Conservation (phyloP, 805 yeast genomes). For the Pichia cephalocereana region DNA sequence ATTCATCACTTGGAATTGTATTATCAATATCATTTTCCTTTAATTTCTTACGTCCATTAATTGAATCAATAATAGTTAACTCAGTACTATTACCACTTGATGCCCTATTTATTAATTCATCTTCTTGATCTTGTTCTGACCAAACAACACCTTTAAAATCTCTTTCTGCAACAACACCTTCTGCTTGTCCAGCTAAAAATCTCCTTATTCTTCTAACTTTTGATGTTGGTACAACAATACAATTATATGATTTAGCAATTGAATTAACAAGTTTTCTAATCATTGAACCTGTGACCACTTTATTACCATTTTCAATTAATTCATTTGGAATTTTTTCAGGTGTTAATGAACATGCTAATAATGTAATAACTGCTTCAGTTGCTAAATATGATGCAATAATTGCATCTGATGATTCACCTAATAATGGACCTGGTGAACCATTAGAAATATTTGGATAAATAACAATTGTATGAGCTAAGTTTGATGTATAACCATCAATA, state of each 20-base stretch:
- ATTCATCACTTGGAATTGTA: slow-evolving; percentile 74
- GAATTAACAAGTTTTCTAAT: slow-evolving; percentile 73
- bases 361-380: slow-evolving; percentile 70
- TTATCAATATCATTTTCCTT: slow-evolving; percentile 27
- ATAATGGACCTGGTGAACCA: slow-evolving; percentile 70
- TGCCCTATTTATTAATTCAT: slow-evolving; percentile 25
- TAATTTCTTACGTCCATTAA: slow-evolving; percentile 21
- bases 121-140: slow-evolving; percentile 78
- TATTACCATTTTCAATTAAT: slow-evolving; percentile 28
- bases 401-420: slow-evolving; percentile 85
- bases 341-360: slow-evolving; percentile 61
- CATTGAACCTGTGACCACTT: slow-evolving; percentile 51
- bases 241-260: slow-evolving; percentile 77
- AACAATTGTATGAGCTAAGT: slow-evolving; percentile 78
- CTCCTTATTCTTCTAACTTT: slow-evolving; percentile 86
- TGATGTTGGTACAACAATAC: slow-evolving; percentile 86
- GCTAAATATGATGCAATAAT: slow-evolving; percentile 85
- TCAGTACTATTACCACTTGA: neutral
- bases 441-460: slow-evolving; percentile 51
- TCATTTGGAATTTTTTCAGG: slow-evolving; percentile 68
- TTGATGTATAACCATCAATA: slow-evolving; percentile 90
- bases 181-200: slow-evolving; percentile 93
- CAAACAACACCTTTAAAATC: slow-evolving; percentile 89
- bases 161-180: slow-evolving; percentile 82
- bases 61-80: slow-evolving; percentile 33